A percentile compares a stretch with the other conserved stretches of the same genome.
phyloP scores from a whole-genome alignment of 2,329 filamentous ascomycete genomes.

The Neopestalotiopsis sp. region DNA sequence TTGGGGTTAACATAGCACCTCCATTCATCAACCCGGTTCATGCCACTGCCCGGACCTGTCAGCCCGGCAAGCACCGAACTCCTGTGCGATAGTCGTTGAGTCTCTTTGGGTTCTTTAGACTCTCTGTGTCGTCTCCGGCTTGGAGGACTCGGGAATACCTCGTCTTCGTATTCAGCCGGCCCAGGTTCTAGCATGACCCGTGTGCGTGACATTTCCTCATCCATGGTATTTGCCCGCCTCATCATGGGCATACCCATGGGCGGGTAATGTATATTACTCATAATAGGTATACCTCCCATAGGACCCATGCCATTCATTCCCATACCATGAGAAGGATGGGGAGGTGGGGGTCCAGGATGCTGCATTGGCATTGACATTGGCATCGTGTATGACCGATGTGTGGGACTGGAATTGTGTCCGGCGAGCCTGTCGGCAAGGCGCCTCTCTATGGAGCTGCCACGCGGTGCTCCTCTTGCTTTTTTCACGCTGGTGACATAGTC shows the following conservation, averaged over 20 bases:
- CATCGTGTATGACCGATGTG: constrained; percentile 29
- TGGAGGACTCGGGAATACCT: constrained; percentile 25
- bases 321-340: constrained; percentile 25
- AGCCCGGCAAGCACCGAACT: constrained; percentile 37
- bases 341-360: constrained; percentile 25
- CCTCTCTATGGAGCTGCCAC: constrained; percentile 51
- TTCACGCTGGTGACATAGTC: constrained; percentile 52
- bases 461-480: constrained; percentile 43
- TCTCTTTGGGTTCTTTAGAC: constrained; percentile 19
- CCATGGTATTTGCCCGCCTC: constrained; percentile 44
- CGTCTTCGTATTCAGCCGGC: constrained; percentile 31
- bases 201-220: constrained; percentile 41
- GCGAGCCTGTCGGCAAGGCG: constrained; percentile 57
- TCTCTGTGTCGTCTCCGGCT: constrained; percentile 29
- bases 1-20: constrained; percentile 31
- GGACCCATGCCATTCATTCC: neutral
- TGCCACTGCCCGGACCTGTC: constrained; percentile 36
- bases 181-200: constrained; percentile 31
- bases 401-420: constrained; percentile 38
- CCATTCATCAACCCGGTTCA: constrained; percentile 38
- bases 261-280: constrained; percentile 32
- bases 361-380: constrained; percentile 30
- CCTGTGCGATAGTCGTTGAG: constrained; percentile 24
- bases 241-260: constrained; percentile 34
- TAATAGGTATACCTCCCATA: constrained; percentile 17